Evolutionary conservation across 1,284 basidiomycete species (phyloP), one percentile per base, ranked within the genome.

Genomic region (Austroboletus sp.): DNA sequence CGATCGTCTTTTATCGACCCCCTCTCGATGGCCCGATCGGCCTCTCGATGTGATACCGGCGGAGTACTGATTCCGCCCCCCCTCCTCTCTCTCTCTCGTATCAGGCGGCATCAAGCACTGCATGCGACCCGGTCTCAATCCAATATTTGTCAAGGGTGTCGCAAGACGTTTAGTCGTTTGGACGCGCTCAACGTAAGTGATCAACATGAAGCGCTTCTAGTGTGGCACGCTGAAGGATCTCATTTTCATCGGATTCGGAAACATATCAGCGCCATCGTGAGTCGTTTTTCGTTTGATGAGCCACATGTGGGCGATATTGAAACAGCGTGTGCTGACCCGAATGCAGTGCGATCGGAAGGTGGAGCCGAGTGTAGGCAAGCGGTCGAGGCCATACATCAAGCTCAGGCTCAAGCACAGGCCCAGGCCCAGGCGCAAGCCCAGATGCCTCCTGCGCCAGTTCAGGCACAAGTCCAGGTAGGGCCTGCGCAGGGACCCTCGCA

Each of bases 101-200:
- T 33, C 51, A 87, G 85, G 62, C 81, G 87, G 33, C 91, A 93
- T 64, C 88, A 91, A 69, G 83, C 86, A 8, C 72, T 95, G 16
- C 93, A 97, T 62, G 82, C 85, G 38, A 81, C 87, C 31, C 82
- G 91, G 65, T 80, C 82, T 2, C 79, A 89, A 58, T 79, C 84
- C 26, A 94, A 96, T 66, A 76, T 88, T 43, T 97, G 93, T 60
- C 83, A 85, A 56, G 89, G 89, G 3, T 97, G 93, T 68, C 86
- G 89, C 57, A 95, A 95, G 74, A 88, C 89, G 15, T 96, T 97
- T 70, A 94, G 92, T 58, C 75, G 93, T 46, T 70, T 93, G 57
- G 93, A 97, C 70, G 93, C 93, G 15, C 75, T 97, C 49, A 95
- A 94, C 60, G 89, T 93, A 71, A 71, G 86, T 82, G 58, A 64